These are phyloP conservation scores for Paralagenidium karlingii DNA, from an alignment of 352 stramenopile species.

Conservation along the genomic window DNA sequence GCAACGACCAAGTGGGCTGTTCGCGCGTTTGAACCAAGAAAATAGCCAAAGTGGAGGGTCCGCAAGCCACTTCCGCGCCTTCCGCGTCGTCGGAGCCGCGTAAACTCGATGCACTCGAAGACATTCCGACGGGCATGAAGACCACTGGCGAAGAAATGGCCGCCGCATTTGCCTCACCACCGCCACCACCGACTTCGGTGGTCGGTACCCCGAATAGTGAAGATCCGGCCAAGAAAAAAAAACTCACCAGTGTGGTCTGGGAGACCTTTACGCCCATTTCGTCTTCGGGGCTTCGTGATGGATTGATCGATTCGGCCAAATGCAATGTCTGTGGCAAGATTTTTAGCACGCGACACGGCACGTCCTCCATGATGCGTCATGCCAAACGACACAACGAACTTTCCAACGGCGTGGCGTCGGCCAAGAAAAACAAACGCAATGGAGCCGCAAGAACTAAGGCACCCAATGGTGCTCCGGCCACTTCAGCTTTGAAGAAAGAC, in stretches of 20 bases:
- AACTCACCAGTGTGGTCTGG: slow-evolving; percentile 73
- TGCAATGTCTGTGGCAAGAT: slow-evolving; percentile 64
- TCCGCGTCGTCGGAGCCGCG: too few relatives aligned
- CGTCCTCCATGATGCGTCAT: slow-evolving; percentile 75
- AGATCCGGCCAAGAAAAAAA: slow-evolving; percentile 57
- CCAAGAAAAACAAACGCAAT: slow-evolving; percentile 43
- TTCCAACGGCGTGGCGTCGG: slow-evolving; percentile 25
- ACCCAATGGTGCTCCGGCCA: not conserved
- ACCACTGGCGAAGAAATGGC: too few relatives aligned
- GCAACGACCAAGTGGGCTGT: too few relatives aligned
- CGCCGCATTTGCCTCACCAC: too few relatives aligned
- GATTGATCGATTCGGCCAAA: slow-evolving; percentile 58
- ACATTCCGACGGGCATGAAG: too few relatives aligned
- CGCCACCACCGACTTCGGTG: too few relatives aligned
- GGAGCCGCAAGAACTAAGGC: slow-evolving; percentile 7
- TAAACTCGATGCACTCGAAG: too few relatives aligned
- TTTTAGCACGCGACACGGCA: slow-evolving; percentile 69
- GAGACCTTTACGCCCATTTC: slow-evolving; percentile 68
- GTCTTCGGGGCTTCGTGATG: slow-evolving; percentile 47
- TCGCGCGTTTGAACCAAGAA: too few relatives aligned
- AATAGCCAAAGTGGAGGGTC: too few relatives aligned
- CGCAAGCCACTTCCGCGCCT: too few relatives aligned
- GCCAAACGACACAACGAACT: slow-evolving; percentile 65
- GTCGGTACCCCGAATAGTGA: too few relatives aligned
- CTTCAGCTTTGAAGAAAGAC: slow-evolving; percentile 25